Base-by-base conservation (phyloP, 257 asterid species). In the Linaria vulgaris region DNA sequence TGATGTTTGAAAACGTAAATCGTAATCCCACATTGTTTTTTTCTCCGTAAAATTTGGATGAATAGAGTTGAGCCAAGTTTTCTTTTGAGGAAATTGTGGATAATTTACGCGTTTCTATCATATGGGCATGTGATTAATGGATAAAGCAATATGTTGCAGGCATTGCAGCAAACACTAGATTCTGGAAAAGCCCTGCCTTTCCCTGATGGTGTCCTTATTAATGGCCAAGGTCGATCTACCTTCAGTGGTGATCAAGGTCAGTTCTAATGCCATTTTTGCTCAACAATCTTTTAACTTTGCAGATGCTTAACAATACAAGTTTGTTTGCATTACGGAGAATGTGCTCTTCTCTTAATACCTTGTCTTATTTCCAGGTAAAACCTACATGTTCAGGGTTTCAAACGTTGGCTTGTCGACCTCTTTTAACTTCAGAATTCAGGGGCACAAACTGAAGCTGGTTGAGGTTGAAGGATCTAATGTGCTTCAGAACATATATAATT, bases 381-480 rank as follows among this genome's bases (percentile, higher is more conserved):
- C 96, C 0, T 94, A 81, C 78, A 87, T 90, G 97, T 90, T 87
- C 72, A 84, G 97, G 69, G 77, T 94, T 37, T 90, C 99, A 12
- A 94, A 94, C 39, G 64, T 94, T 20, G 99, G 99, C 20, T 50
- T 87, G 67, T 78, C 81, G 56, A 80, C 83, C 38, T 74, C 96
- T 0, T 66, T 89, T 50, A 90, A 94, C 72, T 85, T 94, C 85
- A 84, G 99, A 80, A 87, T 94, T 51, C 92, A 87, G 72, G 95
- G 89, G 43, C 99, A 94, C 63, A 81, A 72, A 64, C 1, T 94
- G 92, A 87, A 81, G 79, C 77, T 88, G 7, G 97, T 94, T 6
- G 99, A 94, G 85, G 84, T 85, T 21, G 99, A 94, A 69, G 99
- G 99, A 55, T 90, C 99, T 12, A 86, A 94, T 44, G 95, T 88